Evolutionary conservation across 164 flowering plant genomes (phyloP), one percentile per base, ranked within the genome.

Genomic region (Tetrastigma voinierianum): DNA sequence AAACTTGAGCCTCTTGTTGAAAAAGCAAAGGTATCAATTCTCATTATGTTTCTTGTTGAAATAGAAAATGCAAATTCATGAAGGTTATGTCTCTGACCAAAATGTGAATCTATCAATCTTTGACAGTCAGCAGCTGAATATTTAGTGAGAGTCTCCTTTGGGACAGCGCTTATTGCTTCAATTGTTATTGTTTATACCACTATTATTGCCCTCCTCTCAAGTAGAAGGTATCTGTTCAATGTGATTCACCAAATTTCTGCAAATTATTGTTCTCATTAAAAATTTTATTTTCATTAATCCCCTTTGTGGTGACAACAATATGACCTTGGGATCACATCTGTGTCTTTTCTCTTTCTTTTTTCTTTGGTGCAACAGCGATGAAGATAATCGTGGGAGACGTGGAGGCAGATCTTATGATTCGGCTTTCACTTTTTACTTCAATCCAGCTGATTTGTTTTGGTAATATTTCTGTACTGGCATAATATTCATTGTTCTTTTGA

Each of bases 161-260:
- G 98, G 55, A 95, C 98, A 4, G 88, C 99, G 23, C 80, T 92
- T 13, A 81, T 95, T 81, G 98, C 92, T 69, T 92, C 99, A 51
- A 87, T 95, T 61, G 94, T 95, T 70, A 45, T 95, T 68, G 99
- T 95, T 61, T 90, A 77, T 77, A 92, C 98, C 9, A 67, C 99
- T 65, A 95, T 95, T 24, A 84, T 95, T 74, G 95, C 82, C 44
- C 71, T 86, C 47, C 67, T 87, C 47, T 86, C 97, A 61, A 87
- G 94, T 75, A 79, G 85, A 78, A 90, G 98, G 99, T 92, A 89
- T 53, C n/a, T 57, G 20, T 55, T 46, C 2, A 23, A 56, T 14
- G 67, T 63, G 11, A 10, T 48, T 14, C 56, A 61, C 61, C 10
- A 57, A 58, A 45, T 45, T 10, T 32, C 3, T 57, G 56, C 60